phyloP scores from a whole-genome alignment of 148 eudicot genomes.

The Camellia lanceoleosa region DNA sequence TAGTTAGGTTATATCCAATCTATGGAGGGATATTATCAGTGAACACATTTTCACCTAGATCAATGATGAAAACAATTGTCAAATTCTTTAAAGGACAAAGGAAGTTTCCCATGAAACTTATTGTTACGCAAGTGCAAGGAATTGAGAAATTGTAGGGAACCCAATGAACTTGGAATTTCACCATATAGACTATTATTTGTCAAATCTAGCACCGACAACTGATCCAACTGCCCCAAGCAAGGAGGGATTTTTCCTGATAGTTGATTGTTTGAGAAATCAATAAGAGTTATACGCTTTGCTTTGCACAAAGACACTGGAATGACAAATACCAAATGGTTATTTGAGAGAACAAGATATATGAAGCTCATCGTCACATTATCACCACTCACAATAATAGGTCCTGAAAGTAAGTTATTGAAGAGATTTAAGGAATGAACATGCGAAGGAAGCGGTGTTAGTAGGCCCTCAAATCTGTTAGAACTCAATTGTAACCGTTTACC shows the following conservation, averaged over 20 bases:
- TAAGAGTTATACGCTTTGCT: fast-evolving
- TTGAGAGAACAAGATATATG: neutral
- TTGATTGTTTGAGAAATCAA: slow-evolving; percentile 4
- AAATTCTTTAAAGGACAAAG: neutral
- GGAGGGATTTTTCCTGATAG: slow-evolving; percentile 3
- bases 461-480: neutral
- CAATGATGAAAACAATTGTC: neutral
- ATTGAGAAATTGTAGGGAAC: neutral
- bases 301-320: neutral
- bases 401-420: slow-evolving; percentile 13
- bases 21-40: slow-evolving; percentile 3
- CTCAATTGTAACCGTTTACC: too few species aligned
- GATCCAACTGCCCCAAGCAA: neutral
- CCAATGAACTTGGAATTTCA: neutral
- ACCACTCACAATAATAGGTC: neutral
- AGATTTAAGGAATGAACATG: neutral
- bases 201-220: neutral
- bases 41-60: slow-evolving; percentile 7
- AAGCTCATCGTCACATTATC: neutral
- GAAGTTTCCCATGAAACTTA: neutral
- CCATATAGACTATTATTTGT: neutral
- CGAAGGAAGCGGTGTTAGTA: neutral
- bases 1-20: neutral
- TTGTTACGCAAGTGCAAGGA: slow-evolving; percentile 8
- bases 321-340: slow-evolving; percentile 9